Evolutionary conservation across 768 basidiomycete species (phyloP), one percentile per base, ranked within the genome.

Genomic region (Rubroboletus pulcherrimus): DNA sequence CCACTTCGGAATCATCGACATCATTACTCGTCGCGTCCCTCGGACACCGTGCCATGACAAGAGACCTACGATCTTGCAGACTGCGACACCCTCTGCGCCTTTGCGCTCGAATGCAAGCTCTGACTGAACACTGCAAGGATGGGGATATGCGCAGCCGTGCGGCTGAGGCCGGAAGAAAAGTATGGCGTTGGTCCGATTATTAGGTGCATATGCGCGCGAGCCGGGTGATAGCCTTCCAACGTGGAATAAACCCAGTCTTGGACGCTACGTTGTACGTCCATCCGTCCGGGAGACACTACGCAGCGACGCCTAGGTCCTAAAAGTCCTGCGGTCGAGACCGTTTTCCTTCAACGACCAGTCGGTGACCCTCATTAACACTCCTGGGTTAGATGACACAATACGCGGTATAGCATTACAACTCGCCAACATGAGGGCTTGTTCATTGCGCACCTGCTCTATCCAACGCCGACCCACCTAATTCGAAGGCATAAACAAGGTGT

Each of bases 161-260:
- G 66, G n/a, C 43, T 71, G 31, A 55, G 41, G 46, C 4, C 41
- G 61, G 19, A 56, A 55, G 44, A 67, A 51, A 42, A 65, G 66
- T 21, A 67, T 55, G 57, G 56, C 53, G 1, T 55, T 70, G 11
- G 33, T 66, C 37, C 53, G 51, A 40, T 37, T 70, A 26, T 33
- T 70, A 8, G 47, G 21, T 11, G 51, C 56, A 11, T 70, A 70
- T 46, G 39, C 8, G 39, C 8, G n/a, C 56, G 34, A 41, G 11
- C 29, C 54, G 12, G 35, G n/a, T 0, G 47, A 69, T 4, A 83
- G 79, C 50, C 33, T 24, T 26, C 41, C 55, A 14, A 33, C 39
- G 26, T 44, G 59, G 57, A 80, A 71, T 4, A 86, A 63, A 35
- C 82, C 79, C 7, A 90, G 79, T 35, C 81, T 73, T 10, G 80